Base-by-base conservation (phyloP, 2,329 filamentous ascomycete genomes). In the Fusarium longipes region DNA sequence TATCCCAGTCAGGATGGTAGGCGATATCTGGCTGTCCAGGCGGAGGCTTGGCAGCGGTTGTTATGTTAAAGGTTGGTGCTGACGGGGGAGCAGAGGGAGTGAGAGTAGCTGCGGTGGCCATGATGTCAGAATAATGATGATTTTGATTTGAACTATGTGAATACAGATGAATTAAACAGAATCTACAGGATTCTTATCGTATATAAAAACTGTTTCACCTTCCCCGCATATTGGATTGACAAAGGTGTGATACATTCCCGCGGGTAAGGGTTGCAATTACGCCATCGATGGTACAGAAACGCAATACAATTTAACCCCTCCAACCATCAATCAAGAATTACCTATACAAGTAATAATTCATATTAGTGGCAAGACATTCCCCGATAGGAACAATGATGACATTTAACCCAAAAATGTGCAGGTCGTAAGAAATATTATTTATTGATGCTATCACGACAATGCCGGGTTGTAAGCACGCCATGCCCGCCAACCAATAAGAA, bases 21-120 rank as follows among this genome's bases (percentile, higher is more conserved):
- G 52, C 10, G 5, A 68, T 68, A 14, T 68, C 61, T 3, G 65
- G 65, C 5, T 68, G 65, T 7, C 65, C 65, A 1, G 64, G 59
- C 7, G 59, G 65, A 6, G 53, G 48, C 3, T 56, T 49, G 3
- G 64, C 65, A 0, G 54, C 55, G 5, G 67, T 35, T 3, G 48
- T 59, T 8, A 53, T 45, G 12, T 15, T 27, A 45, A 45, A 45
- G 6, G 43, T 30, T 45, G 29, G 18, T 10, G 25, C 43, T n/a
- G 43, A 45, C 7, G 18, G 25, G 15, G 43, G 43, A 32, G 22
- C 20, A 17, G 11, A 14, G 15, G 27, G 43, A 22, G 27, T 22
- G 27, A 40, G 38, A 17, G 22, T 6, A 22, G 43, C 29, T n/a
- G 20, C 43, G 30, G 43, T 30, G 6, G 43, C 43, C 43, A 45